These are phyloP conservation scores for Colletotrichum cuscutae DNA, from an alignment of 2,329 filamentous ascomycete species.

Conservation along the genomic window DNA sequence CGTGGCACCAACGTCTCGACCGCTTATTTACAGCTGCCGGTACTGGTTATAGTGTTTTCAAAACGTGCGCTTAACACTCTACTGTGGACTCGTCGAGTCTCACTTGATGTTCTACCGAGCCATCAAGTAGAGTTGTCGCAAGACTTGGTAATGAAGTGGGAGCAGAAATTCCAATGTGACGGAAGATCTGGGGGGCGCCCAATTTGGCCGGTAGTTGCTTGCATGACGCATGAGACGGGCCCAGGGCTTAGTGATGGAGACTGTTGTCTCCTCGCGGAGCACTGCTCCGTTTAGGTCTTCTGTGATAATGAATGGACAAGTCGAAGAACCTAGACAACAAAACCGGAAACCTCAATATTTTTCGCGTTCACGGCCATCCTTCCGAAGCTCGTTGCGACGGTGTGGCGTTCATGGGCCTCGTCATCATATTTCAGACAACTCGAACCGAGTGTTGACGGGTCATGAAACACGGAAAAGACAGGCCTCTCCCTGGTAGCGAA, in stretches of 20 bases:
- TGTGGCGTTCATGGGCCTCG: neutral
- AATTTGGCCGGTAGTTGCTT: conserved; percentile 17
- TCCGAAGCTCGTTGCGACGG: neutral
- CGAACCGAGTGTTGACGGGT: neutral
- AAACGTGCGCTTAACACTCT: neutral
- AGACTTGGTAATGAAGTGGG: neutral
- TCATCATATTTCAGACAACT: neutral
- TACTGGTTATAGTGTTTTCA: neutral
- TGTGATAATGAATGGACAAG: neutral
- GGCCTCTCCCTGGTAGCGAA: conserved; percentile 6
- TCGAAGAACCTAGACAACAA: neutral
- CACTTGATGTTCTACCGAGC: neutral
- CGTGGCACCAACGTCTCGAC: neutral
- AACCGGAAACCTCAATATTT: neutral
- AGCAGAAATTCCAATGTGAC: neutral
- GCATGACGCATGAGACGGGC: conserved; percentile 11
- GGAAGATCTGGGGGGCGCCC: conserved; percentile 12
- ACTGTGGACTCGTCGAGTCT: neutral
- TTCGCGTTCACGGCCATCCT: neutral
- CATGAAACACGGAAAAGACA: conserved; percentile 21
- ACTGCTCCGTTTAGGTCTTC: conserved; percentile 3
- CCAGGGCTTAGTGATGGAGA: neutral
- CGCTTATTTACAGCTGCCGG: neutral
- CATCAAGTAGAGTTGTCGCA: neutral
- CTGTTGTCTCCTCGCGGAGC: conserved; percentile 10